phyloP scores from a whole-genome alignment of 371 early-diverging fungal genomes.

The Syncephalastrum monosporum region DNA sequence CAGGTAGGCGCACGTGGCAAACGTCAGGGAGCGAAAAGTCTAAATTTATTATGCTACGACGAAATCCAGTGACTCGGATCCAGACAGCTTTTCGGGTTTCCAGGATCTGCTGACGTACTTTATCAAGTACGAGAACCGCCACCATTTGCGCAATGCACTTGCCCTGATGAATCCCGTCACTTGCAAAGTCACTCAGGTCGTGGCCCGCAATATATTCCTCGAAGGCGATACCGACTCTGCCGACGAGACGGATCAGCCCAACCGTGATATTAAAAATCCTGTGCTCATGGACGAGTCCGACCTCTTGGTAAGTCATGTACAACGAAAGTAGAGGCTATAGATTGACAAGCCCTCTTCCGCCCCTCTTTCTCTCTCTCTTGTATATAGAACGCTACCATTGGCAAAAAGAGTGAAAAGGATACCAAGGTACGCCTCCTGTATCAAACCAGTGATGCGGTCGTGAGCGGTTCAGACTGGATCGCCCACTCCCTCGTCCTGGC shows the following conservation, averaged over 20 bases:
- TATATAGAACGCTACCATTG: too few species aligned
- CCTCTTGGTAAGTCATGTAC: neutral
- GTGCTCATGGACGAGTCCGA: conserved; percentile 12
- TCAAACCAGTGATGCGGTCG: conserved; percentile 31
- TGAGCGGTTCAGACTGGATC: conserved; percentile 39
- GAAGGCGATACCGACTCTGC: conserved; percentile 2
- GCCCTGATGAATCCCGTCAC: conserved; percentile 35
- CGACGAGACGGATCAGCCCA: conserved; percentile 5
- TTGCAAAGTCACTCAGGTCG: conserved; percentile 36
- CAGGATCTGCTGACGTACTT: conserved; percentile 37
- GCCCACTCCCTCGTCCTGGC: conserved; percentile 31
- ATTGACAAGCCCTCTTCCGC: conserved; percentile 5
- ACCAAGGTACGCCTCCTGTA: conserved; percentile 28
- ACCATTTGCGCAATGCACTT: conserved; percentile 35
- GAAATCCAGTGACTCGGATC: conserved; percentile 15
- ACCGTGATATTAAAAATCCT: neutral
- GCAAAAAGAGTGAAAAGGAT: neutral
- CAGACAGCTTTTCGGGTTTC: conserved; percentile 19
- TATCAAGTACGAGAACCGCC: conserved; percentile 39
- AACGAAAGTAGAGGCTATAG: too few species aligned
- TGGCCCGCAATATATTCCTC: conserved; percentile 29
- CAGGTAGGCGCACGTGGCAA: conserved; percentile 16
- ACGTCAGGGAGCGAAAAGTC: neutral
- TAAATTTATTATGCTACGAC: neutral
- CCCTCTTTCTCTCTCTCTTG: too few species aligned